A percentile compares a stretch with the other conserved stretches of the same genome.
Evolutionary conservation across 345 rosid genomes (phyloP).

Genomic region (Gossypium herbaceum): DNA sequence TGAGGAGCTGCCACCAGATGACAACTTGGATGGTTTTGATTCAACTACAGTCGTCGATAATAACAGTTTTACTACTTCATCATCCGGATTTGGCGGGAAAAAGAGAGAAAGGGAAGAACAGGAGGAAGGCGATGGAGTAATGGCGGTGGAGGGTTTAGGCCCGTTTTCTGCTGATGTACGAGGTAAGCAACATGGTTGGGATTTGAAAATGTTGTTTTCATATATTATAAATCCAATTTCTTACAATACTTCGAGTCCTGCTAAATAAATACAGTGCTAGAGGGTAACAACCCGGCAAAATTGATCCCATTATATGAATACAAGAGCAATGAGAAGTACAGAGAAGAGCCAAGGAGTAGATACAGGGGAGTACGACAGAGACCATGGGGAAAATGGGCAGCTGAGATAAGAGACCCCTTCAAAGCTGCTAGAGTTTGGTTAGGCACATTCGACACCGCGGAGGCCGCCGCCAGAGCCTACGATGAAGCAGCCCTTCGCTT

Average conservation of each 20-base stretch:
- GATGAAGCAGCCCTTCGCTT: conserved; percentile 81
- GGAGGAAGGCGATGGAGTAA: conserved; percentile 12
- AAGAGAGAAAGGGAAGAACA: conserved; percentile 42
- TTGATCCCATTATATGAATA: conserved; percentile 46
- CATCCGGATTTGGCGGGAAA: conserved; percentile 24
- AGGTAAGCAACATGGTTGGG: conserved; percentile 21
- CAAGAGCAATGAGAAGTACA: conserved; percentile 14
- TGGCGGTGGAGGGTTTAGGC: not conserved
- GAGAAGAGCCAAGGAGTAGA: conserved; percentile 48
- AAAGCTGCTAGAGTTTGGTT: conserved; percentile 91
- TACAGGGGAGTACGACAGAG: conserved; percentile 89
- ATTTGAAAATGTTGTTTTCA: not conserved
- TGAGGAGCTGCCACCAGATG: not conserved
- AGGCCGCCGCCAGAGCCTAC: conserved; percentile 83
- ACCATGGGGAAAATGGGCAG: conserved; percentile 99
- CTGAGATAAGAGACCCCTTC: conserved; percentile 86
- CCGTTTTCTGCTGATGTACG: conserved; percentile 13
- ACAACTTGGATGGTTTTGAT: conserved; percentile 4
- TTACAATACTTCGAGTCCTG: too few relatives aligned
- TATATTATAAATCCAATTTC: too few relatives aligned
- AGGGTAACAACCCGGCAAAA: conserved; percentile 24
- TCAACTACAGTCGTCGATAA: not conserved
- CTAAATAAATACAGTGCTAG: conserved; percentile 20
- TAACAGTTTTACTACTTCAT: conserved; percentile 21
- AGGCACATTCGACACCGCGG: conserved; percentile 87